Percentiles rank a stretch among this genome's conserved stretches.
Conservation (phyloP, 2,329 filamentous ascomycete species). For the Talaromyces sp. region DNA sequence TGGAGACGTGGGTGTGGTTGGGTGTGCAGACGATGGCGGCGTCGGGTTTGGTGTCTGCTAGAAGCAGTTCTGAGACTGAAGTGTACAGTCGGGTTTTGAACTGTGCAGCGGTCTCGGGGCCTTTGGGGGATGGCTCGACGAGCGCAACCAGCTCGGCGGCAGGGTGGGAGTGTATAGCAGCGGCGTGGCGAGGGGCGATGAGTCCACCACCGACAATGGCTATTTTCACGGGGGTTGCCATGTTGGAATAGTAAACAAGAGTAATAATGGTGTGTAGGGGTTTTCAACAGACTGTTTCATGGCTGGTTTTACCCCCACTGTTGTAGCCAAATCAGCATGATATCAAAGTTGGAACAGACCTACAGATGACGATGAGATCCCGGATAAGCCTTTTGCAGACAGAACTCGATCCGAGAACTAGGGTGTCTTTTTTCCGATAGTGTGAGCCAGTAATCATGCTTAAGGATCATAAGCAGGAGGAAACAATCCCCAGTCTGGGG, state of each 20-base stretch:
- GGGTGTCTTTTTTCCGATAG: background rate
- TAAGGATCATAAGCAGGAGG: background rate
- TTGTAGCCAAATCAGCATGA: background rate
- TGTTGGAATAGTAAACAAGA: background rate
- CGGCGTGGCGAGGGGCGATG: constrained; percentile 47
- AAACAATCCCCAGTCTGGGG: background rate
- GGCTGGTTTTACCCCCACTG: background rate
- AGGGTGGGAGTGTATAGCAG: constrained; percentile 36
- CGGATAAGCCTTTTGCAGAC: background rate
- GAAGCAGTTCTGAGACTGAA: constrained; percentile 41
- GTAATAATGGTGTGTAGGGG: too few relatives aligned
- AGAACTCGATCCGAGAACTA: background rate
- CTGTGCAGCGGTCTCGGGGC: constrained; percentile 26
- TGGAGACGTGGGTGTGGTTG: constrained; percentile 51
- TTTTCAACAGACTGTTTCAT: background rate
- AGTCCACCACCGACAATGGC: constrained; percentile 42
- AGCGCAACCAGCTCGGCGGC: constrained; percentile 38
- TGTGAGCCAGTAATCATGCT: background rate
- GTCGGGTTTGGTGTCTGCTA: constrained; percentile 33
- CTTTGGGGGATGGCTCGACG: constrained; percentile 41
- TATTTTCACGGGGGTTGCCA: background rate
- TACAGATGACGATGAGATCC: too few relatives aligned
- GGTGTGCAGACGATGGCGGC: constrained; percentile 56
- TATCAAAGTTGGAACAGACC: background rate
- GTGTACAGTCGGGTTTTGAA: constrained; percentile 35